Base-by-base conservation (phyloP, 1,139 yeast genomes). In the Pichia sp. region DNA sequence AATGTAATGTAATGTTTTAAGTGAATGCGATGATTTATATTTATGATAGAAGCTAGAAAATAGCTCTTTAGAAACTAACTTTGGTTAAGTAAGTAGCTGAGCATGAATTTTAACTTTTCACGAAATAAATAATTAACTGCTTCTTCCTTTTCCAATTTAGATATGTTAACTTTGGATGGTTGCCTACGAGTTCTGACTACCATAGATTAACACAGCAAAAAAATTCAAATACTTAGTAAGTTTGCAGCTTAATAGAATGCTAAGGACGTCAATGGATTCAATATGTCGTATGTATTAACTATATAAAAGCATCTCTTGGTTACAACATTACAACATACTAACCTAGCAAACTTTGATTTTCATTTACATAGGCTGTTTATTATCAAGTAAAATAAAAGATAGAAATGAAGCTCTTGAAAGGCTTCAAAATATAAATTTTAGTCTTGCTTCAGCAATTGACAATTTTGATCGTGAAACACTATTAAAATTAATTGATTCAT, bases 361-460 rank as follows among this genome's bases (percentile, higher is more conserved):
- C 3, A 27, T 35, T 37, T 25, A 7, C 10, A 45, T 52, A 62
- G 69, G 58, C 1, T 60, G 58, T 27, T 60, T 74, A 40, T 61
- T 63, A 31, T 80, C 86, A 0, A 53, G 72, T 7, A 79, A 75
- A 56, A 65, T 77, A 39, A 75, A 74, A 53, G 83, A 79, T 25
- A 63, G 86, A 39, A 77, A 70, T 56, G 79, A 75, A 42, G 82
- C 78, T 0, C 58, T 81, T 18, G 63, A 60, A 32, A 64, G 64
- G 28, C 62, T 81, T 28, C 76, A 74, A 39, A 62, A 63, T 10
- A 48, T 69, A 28, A 44, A 56, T 62, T 53, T 57, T 11, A 42
- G 44, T 7, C 53, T 60, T 2, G 37, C 54, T 45, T 38, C 64
- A 58, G 30, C 66, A 2, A 39, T 45, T 2, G 39, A 45, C 7